Evolutionary conservation across 2,329 filamentous ascomycete genomes (phyloP).

Genomic region (Paraconiothyrium brasiliense): DNA sequence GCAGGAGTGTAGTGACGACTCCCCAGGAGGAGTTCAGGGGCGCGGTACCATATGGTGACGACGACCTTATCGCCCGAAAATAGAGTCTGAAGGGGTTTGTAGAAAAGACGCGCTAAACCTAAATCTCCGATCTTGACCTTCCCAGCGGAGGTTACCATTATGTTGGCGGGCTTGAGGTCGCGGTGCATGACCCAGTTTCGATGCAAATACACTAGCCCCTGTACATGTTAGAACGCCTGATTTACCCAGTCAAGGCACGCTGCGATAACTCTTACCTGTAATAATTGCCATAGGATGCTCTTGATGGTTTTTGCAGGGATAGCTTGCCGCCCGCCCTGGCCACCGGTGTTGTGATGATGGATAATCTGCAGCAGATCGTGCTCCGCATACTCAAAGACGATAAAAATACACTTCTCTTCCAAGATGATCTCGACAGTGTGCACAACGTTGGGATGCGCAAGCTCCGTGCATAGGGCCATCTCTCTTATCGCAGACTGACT

Average conservation of each 20-base stretch:
- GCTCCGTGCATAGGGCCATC: conserved; percentile 95
- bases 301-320: conserved; percentile 91
- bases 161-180: conserved; percentile 97
- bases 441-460: conserved; percentile 89
- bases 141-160: conserved; percentile 92
- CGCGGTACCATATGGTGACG: conserved; percentile 98
- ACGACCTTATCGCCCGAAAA: conserved; percentile 98
- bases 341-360: conserved; percentile 79
- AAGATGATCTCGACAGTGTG: conserved; percentile 93
- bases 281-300: conserved; percentile 93
- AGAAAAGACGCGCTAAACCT: conserved; percentile 89
- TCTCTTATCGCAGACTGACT: conserved; percentile 97
- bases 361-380: conserved; percentile 98
- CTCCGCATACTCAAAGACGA: conserved; percentile 99
- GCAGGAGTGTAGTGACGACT: conserved; percentile 96
- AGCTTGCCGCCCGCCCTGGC: conserved; percentile 81
- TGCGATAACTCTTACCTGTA: conserved; percentile 63
- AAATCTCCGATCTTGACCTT: conserved; percentile 96
- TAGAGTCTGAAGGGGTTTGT: conserved; percentile 90
- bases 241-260: not conserved
- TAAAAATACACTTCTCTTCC: conserved; percentile 98
- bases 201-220: conserved; percentile 90
- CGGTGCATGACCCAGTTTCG: conserved; percentile 97
- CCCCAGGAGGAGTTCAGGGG: conserved; percentile 90
- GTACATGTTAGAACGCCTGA: not conserved